These are phyloP conservation scores for Cordyceps militaris DNA, from an alignment of 2,329 filamentous ascomycete genomes.

Conservation along the genomic window DNA sequence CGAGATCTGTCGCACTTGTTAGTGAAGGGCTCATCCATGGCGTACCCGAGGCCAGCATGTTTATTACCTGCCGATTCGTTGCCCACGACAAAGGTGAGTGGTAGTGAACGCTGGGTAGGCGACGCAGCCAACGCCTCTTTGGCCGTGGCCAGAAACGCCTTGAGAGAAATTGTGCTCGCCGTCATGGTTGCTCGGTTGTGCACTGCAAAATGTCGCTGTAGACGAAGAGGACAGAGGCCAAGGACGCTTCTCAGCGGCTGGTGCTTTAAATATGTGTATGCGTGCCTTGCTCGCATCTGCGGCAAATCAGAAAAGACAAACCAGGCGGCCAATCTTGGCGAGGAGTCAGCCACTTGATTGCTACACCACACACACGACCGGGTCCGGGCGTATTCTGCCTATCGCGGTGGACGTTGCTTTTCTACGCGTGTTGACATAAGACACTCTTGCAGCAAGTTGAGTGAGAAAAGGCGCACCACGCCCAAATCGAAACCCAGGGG, in stretches of 20 bases:
- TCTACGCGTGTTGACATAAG: neutral
- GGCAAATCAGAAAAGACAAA: neutral
- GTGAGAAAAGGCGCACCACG: too few relatives aligned
- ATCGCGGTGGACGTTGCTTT: too few relatives aligned
- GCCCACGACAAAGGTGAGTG: conserved; percentile 56
- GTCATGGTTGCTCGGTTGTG: conserved; percentile 17
- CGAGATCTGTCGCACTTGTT: conserved; percentile 51
- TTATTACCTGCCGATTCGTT: conserved; percentile 58
- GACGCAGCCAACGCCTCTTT: conserved; percentile 39
- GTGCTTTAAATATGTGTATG: neutral
- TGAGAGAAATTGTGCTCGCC: conserved; percentile 34
- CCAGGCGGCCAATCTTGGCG: neutral
- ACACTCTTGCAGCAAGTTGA: too few relatives aligned
- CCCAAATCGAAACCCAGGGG: too few relatives aligned
- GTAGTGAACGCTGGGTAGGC: conserved; percentile 35
- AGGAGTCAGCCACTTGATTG: conserved; percentile 4
- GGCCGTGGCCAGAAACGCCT: conserved; percentile 45
- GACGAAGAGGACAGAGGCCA: neutral
- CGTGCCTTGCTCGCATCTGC: neutral
- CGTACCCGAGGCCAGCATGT: neutral
- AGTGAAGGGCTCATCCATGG: neutral
- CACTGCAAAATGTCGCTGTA: neutral
- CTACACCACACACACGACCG: neutral
- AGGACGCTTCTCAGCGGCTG: neutral
- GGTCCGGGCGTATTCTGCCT: neutral